Conservation (phyloP, 75 land plant species). For the Ceratopteris richardii region DNA sequence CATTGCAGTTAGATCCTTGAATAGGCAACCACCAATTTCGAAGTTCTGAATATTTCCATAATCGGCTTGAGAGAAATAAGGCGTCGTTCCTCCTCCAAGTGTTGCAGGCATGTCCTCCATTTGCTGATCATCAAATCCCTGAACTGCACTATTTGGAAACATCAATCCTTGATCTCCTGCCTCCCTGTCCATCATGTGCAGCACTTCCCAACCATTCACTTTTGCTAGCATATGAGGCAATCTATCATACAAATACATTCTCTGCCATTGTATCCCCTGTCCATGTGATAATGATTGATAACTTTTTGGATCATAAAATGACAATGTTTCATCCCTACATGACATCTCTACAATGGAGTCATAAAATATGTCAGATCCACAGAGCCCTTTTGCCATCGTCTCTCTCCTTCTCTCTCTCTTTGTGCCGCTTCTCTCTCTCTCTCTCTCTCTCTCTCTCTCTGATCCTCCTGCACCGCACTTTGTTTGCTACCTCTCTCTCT, state of each 20-base stretch:
- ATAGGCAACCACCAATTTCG: conserved; percentile 15
- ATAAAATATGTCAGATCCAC: conserved; percentile 40
- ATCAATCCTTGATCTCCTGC: conserved; percentile 41
- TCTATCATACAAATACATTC: conserved; percentile 26
- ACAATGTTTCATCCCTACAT: neutral
- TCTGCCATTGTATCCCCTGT: conserved; percentile 13
- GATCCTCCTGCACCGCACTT: no score
- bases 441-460: no score
- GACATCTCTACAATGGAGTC: conserved; percentile 32
- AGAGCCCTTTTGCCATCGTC: no score
- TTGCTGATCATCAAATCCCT: conserved; percentile 15
- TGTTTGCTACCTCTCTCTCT: no score
- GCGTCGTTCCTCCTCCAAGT: conserved; percentile 3
- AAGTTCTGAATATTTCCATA: conserved; percentile 9
- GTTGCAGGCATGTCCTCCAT: conserved; percentile 5
- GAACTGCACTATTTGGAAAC: conserved; percentile 28
- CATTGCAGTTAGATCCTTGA: conserved; percentile 6
- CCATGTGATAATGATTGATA: conserved; percentile 1
- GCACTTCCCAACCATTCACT: conserved; percentile 22
- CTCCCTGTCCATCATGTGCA: conserved; percentile 41
- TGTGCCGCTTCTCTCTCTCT: no score
- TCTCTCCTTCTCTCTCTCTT: no score
- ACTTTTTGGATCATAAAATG: conserved; percentile 4
- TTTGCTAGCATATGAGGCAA: conserved; percentile 38
- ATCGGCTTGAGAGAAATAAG: conserved; percentile 9